Evolutionary conservation across 768 basidiomycete species (phyloP), one percentile per base, ranked within the genome.

Genomic region (Trametes cinnabarina): DNA sequence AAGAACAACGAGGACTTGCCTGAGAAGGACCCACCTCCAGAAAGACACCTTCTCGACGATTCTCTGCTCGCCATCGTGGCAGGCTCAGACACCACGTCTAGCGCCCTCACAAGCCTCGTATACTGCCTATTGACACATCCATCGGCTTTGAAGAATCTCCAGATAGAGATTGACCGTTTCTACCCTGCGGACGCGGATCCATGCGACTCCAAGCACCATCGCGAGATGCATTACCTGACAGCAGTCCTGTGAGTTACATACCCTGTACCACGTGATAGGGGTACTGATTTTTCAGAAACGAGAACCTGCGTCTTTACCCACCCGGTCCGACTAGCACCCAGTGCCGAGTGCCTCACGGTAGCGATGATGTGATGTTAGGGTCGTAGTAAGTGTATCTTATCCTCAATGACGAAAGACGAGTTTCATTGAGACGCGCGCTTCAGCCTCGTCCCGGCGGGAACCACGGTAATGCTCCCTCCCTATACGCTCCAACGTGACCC

Each of bases 81-180:
- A 0, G 79, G 79, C 25, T 75, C 78, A 12, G 79, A 79, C 58
- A 80, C 78, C 3, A 75, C 77, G 1, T 69, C 74, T 10, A 73
- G 70, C 39, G 69, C 70, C 1, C 69, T 79, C 17, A 70, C 70
- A 37, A 70, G 65, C 44, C 62, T 75, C 28, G 73, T 77, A 54
- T 76, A 67, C 62, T 71, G 62, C 10, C 57, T 79, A 2, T 51
- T 74, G 20, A 58, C 55, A 12, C 66, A 78, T 52, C 76, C 71
- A 7, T 64, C 65, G 5, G 64, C 65, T n/a, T 73, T 71, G 57
- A 67, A 67, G 40, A 68, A 73, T 11, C 68, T 79, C 0, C 76
- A 72, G 47, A 71, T 68, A 6, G 77, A 78, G 63, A 65, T 79
- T 51, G 78, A 78, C 62, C 66, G 44, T 15, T 72, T 64, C 62